phyloP scores from a whole-genome alignment of 1,139 yeast genomes.

The Kazachstania sp. region DNA sequence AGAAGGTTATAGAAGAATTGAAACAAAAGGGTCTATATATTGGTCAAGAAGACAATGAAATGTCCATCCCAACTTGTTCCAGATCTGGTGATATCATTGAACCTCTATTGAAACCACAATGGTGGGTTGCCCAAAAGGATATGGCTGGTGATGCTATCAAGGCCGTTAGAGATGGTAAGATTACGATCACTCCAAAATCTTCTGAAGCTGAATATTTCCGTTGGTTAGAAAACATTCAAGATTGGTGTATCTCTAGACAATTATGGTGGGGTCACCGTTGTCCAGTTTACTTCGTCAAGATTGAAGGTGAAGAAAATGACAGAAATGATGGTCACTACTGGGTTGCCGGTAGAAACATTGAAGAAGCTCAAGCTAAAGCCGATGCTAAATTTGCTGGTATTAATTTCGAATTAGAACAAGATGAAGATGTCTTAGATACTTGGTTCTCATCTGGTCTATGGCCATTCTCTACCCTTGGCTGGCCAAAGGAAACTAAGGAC shows the following conservation, averaged over 20 bases:
- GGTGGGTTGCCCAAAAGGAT: slow-evolving; percentile 94
- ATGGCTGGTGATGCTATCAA: slow-evolving; percentile 85
- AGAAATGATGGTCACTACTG: slow-evolving; percentile 58
- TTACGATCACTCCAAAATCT: slow-evolving; percentile 75
- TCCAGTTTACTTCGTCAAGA: slow-evolving; percentile 81
- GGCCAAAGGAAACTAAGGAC: slow-evolving; percentile 80
- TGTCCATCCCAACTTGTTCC: slow-evolving; percentile 88
- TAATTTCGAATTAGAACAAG: slow-evolving; percentile 76
- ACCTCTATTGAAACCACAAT: slow-evolving; percentile 94
- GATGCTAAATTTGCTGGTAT: slow-evolving; percentile 58
- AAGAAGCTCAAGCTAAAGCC: slow-evolving; percentile 83
- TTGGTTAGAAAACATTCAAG: slow-evolving; percentile 95
- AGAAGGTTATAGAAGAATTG: slow-evolving; percentile 70
- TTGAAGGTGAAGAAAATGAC: slow-evolving; percentile 62
- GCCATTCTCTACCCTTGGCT: slow-evolving; percentile 95
- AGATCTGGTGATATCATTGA: slow-evolving; percentile 96
- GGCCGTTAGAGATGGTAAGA: slow-evolving; percentile 76
- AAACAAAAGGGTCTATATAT: slow-evolving; percentile 65
- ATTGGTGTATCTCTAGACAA: slow-evolving; percentile 99
- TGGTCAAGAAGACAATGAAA: slow-evolving; percentile 87
- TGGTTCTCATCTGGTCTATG: slow-evolving; percentile 98
- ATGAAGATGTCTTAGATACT: slow-evolving; percentile 95
- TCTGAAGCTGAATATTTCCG: slow-evolving; percentile 91
- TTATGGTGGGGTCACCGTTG: slow-evolving; percentile 99
- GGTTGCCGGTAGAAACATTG: slow-evolving; percentile 80